Base-by-base conservation (phyloP, 805 yeast species). In the Maudiozyma pseudohumilis region DNA sequence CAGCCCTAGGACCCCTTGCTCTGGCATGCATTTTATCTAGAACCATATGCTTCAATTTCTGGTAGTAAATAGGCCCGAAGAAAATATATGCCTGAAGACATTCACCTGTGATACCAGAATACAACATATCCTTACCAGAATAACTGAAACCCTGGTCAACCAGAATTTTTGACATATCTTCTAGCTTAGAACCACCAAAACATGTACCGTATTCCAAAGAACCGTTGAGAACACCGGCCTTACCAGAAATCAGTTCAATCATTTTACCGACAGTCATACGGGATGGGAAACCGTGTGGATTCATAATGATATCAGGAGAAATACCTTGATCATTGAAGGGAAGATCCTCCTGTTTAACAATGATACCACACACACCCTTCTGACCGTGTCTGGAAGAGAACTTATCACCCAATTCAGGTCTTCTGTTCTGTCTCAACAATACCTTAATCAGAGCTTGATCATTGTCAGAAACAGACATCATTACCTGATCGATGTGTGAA, bases 221-320 rank as follows among this genome's bases (percentile, higher is more conserved):
- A 3, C 98, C 98, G 50, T 85, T 82, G 49, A 92, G 64, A 28
- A 92, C 96, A 59, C 98, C 98, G 0, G 97, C 98, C 57, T 92
- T 92, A 49, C 98, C 98, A 23, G 95, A 82, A 18, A 92, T 82
- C 44, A 89, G 70, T 61, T 92, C 98, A 48, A 92, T 77, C 97
- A 92, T 89, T 63, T 92, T 92, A 42, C 98, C 98, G 15, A 92
- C 97, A 28, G 98, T 92, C 98, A 92, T 92, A 74, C 98, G 94
- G 25, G 97, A 89, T 45, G 98, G 98, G 80, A 89, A 92, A 67
- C 96, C 98, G 61, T 89, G 98, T 2, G 98, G 98, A 56, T 89
- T 89, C 96, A 89, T 89, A 54, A 89, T 89, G 47, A 89, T 88
- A 65, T 89, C 98, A 0, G 98, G 98, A 3, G 76, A 69, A 19